These are phyloP conservation scores for Aspergillus puulaauensis DNA, from an alignment of 2,329 filamentous ascomycete species.

Conservation along the genomic window DNA sequence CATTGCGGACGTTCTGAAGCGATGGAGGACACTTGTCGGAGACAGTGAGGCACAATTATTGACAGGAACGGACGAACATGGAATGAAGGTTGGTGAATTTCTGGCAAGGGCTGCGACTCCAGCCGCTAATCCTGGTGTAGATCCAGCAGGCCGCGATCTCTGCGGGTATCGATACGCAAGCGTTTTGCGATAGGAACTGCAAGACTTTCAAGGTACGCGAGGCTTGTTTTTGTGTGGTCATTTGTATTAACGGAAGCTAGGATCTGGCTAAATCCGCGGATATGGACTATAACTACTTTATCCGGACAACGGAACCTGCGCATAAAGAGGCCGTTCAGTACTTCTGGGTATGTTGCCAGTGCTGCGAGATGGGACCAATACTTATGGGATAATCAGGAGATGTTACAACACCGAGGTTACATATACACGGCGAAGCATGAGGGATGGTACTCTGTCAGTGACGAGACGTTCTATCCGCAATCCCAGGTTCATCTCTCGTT, in stretches of 20 bases:
- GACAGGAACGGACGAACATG: slow-evolving; percentile 96
- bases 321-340: slow-evolving; percentile 84
- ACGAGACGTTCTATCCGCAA: slow-evolving; percentile 93
- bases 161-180: slow-evolving; percentile 69
- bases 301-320: slow-evolving; percentile 81
- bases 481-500: slow-evolving; percentile 70
- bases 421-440: slow-evolving; percentile 85
- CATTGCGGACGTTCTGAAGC: slow-evolving; percentile 84
- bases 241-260: slow-evolving; percentile 29
- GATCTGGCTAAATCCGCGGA: slow-evolving; percentile 67
- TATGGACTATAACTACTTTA: slow-evolving; percentile 80
- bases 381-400: slow-evolving; percentile 43
- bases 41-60: slow-evolving; percentile 66
- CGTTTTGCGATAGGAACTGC: slow-evolving; percentile 86
- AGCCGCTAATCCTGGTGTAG: slow-evolving; percentile 33
- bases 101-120: neutral
- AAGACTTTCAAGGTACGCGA: slow-evolving; percentile 66
- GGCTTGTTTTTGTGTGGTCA: neutral
- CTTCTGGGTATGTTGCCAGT: slow-evolving; percentile 65
- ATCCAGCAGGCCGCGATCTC: slow-evolving; percentile 81
- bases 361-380: neutral
- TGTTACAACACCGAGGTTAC: slow-evolving; percentile 71
- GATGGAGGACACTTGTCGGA: slow-evolving; percentile 80
- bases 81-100: slow-evolving; percentile 70
- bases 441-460: slow-evolving; percentile 95